Evolutionary conservation across 2,329 filamentous ascomycete species (phyloP).

Genomic region (Blumeria hordei): DNA sequence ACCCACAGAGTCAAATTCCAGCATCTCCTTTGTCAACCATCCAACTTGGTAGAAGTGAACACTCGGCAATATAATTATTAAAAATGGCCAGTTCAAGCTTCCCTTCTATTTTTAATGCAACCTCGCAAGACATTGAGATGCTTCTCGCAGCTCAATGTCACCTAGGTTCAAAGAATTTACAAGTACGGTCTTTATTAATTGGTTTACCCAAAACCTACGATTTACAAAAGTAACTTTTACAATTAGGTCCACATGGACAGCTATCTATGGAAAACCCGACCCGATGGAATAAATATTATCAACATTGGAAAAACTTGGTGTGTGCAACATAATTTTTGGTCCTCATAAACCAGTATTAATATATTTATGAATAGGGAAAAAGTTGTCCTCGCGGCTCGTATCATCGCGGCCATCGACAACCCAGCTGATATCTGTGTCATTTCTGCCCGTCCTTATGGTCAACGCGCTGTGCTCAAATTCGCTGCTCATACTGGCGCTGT

Average conservation of each 20-base stretch:
- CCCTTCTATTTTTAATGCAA: slow-evolving; percentile 88
- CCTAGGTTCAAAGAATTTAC: slow-evolving; percentile 96
- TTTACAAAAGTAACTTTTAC: background rate
- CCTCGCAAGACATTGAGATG: slow-evolving; percentile 95
- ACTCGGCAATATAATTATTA: background rate
- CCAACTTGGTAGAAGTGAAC: too few species aligned
- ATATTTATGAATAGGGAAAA: slow-evolving; percentile 52
- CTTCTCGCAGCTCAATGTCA: slow-evolving; percentile 92
- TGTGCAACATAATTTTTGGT: slow-evolving; percentile 1
- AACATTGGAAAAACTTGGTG: slow-evolving; percentile 99
- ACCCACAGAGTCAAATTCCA: too few species aligned
- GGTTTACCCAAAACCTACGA: background rate
- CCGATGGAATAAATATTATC: slow-evolving; percentile 94
- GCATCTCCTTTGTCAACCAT: too few species aligned
- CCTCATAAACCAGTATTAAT: too few species aligned
- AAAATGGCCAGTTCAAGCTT: slow-evolving; percentile 87
- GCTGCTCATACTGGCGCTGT: slow-evolving; percentile 93
- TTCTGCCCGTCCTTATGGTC: slow-evolving; percentile 96
- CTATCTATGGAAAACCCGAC: slow-evolving; percentile 98
- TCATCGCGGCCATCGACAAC: slow-evolving; percentile 98
- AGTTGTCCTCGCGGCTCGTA: slow-evolving; percentile 94
- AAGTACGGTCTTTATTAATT: slow-evolving; percentile 27
- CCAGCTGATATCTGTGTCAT: slow-evolving; percentile 98
- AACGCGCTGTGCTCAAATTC: slow-evolving; percentile 99
- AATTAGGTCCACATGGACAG: slow-evolving; percentile 61